Evolutionary conservation across 768 basidiomycete species (phyloP), one percentile per base, ranked within the genome.

Genomic region (Tulasnella sp.): DNA sequence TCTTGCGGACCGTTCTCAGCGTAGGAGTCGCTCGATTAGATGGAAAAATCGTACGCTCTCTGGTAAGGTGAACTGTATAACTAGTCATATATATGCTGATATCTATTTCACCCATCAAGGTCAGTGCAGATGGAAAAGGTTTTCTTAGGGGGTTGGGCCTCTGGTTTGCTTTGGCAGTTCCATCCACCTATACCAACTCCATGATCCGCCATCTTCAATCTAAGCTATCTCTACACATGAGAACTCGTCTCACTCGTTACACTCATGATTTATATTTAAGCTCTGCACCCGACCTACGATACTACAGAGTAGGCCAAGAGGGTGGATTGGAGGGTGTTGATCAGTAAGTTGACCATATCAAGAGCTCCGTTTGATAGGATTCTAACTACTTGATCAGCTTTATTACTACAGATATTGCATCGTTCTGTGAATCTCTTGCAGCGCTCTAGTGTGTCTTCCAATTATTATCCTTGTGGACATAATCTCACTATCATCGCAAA

Each of bases 141-240:
- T 96, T 96, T 62, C 57, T 88, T 15, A 74, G 69, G 47, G 92
- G 91, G 1, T 66, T 98, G 1, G 82, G 70, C 0, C 69, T 87
- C 48, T 98, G 93, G 93, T 95, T 92, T 61, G 68, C 78, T 8
- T 72, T 98, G 8, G 89, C 91, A 1, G 72, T 98, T 22, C 93
- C 93, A 0, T 89, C 86, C 61, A 90, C 89, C 19, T 91, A 90
- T 62, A 98, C 93, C 0, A 98, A 98, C 62, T 81, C 87, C 1
- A 90, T 96, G 87, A 88, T 95, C 54, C 81, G 83, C 4, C 83
- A 90, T 62, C 71, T 96, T 1, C 91, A 96, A 66, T 77, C 83
- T 3, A 86, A 84, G 48, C 74, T 98, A 2, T 78, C 89, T 0
- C 72, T 93, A 2, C 73, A 79, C 3, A 73, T 96, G 56, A 74